Base-by-base conservation (phyloP, 2,329 filamentous ascomycete genomes). In the Aspergillus fischeri region DNA sequence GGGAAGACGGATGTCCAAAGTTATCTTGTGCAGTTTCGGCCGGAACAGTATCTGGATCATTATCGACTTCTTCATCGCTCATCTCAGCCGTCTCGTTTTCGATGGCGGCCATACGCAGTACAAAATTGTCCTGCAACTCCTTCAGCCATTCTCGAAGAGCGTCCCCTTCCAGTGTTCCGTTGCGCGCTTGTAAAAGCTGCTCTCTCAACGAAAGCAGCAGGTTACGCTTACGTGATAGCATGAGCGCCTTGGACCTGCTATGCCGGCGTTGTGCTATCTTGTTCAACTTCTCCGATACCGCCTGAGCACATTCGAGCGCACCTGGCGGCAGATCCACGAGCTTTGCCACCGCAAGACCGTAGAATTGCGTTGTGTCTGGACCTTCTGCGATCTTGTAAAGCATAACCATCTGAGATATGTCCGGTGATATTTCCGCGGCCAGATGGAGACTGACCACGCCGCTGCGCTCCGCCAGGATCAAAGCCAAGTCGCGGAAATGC, bases 371-470 rank as follows among this genome's bases (percentile, higher is more conserved):
- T 55, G 84, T 76, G 1, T 90, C 83, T 0, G 83, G 84, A 0
- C 94, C 93, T 14, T 88, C 82, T 0, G 84, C 80, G 41, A 97
- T 83, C 61, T 87, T 92, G 75, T 97, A 97, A 0, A 94, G 79
- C 92, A 97, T 97, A 0, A 83, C 90, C 76, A 96, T 89, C 38
- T 83, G 85, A 1, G 85, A 80, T 2, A 81, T 77, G 2, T 82
- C 75, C 0, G 76, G 72, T 0, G 78, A 78, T 49, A 86, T 85
- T 45, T 92, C 82, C 0, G 92, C 89, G 0, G 85, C 82, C 2
- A 97, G 82, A 68, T 97, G 92, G 2, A 96, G 78, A 63, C 91
- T 96, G 25, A 92, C 79, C 0, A 97, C 91, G 0, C 92, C 92
- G 17, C 83, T 85, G 10, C 90, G 84, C 61, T 92, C 86, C 1